Conservation (phyloP, 345 rosid species). For the Gynandropsis gynandra region DNA sequence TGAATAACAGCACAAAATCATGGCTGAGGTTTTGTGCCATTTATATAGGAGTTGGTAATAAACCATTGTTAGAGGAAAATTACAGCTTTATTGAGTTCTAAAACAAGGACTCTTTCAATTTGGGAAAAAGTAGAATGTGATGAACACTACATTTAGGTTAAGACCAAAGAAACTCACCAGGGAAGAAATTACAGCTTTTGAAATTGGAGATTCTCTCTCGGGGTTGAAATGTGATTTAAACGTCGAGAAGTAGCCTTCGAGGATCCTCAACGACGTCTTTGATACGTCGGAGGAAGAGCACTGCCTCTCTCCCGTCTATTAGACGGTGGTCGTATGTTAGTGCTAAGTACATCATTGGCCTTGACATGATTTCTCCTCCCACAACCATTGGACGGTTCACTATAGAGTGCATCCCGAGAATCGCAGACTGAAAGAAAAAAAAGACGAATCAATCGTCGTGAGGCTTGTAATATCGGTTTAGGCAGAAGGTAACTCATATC, state of each 20-base stretch:
- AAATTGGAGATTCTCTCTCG: not conserved
- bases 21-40: too few relatives aligned
- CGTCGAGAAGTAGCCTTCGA: conserved; percentile 59
- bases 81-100: too few relatives aligned
- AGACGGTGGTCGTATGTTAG: conserved; percentile 75
- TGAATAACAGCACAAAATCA: too few relatives aligned
- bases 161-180: too few relatives aligned
- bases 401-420: conserved; percentile 79
- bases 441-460: not conserved
- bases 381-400: conserved; percentile 80
- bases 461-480: too few relatives aligned
- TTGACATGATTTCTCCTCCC: conserved; percentile 46
- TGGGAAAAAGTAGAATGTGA: too few relatives aligned
- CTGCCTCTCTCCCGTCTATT: conserved; percentile 90
- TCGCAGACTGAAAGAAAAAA: conserved; percentile 49
- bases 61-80: too few relatives aligned
- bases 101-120: too few relatives aligned
- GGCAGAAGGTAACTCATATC: too few relatives aligned
- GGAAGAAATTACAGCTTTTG: too few relatives aligned
- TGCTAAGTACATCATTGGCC: conserved; percentile 88
- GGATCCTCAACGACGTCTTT: conserved; percentile 87
- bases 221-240: conserved; percentile 20
- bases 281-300: conserved; percentile 73
- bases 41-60: too few relatives aligned
- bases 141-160: too few relatives aligned